Base-by-base conservation (phyloP, 805 yeast genomes). In the Candida sanyiensis region DNA sequence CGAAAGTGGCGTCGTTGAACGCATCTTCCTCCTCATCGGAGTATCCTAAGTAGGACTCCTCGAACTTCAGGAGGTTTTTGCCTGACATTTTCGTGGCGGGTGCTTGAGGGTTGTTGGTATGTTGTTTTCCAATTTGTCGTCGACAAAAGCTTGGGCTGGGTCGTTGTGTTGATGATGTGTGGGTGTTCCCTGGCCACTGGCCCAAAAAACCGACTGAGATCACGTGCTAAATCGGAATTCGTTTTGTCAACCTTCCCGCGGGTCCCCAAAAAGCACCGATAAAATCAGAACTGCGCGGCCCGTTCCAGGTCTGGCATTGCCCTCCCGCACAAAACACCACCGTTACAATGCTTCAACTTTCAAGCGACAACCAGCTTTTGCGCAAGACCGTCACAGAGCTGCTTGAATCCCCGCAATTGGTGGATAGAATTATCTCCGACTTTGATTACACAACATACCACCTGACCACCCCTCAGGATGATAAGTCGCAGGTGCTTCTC, bases 361-460 rank as follows among this genome's bases (percentile, higher is more conserved):
- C 87, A 57, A 82, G 83, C 48, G 80, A 83, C 57, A 93, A 93
- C 57, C 70, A 88, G 38, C 73, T 94, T 52, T 71, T 93, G 48
- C 79, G 86, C 57, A 81, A 85, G 49, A 79, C 96, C 2, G 71
- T 93, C 47, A 72, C 77, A 24, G 95, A 83, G 57, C 75, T 88
- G 36, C 64, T 84, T 38, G 79, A 68, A 17, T 64, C 61, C 19
- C 70, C 75, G 3, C 59, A 72, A 35, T 64, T 76, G 6, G 68
- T 87, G 46, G 97, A 93, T 63, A 77, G 97, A 60, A 79, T 90
- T 45, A 76, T 93, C 46, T 81, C 95, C 28, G 99, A 93, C 66
- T 93, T 93, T 53, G 99, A 93, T 62, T 87, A 87, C 65, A 95
- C 96, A 35, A 84, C 93, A 22, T 89, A 84, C 63, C 97, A 90